phyloP scores from a whole-genome alignment of 371 early-diverging fungal species.

The Mucor indicus region DNA sequence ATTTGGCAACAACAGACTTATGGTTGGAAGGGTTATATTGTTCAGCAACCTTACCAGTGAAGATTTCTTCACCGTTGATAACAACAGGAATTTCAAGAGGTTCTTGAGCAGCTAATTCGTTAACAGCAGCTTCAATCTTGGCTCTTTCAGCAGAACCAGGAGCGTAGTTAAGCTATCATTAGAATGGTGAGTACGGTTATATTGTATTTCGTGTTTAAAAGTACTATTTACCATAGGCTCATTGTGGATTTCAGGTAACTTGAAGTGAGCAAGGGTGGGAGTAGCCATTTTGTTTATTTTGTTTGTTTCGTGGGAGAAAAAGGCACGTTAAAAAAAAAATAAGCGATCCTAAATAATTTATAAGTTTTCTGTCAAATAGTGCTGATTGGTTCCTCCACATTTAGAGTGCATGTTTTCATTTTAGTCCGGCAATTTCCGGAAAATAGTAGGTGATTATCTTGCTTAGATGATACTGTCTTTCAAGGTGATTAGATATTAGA shows the following conservation, averaged over 20 bases:
- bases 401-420: slow-evolving; percentile 1
- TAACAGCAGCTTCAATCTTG: slow-evolving; percentile 74
- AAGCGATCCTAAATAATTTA: neutral
- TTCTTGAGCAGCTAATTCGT: slow-evolving; percentile 67
- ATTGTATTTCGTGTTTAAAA: neutral
- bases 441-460: too few relatives aligned
- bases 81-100: slow-evolving; percentile 82
- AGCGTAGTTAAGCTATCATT: slow-evolving; percentile 64
- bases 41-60: slow-evolving; percentile 61
- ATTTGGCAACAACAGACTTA: slow-evolving; percentile 75
- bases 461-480: too few relatives aligned
- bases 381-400: slow-evolving; percentile 6
- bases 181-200: neutral
- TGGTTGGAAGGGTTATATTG: slow-evolving; percentile 89
- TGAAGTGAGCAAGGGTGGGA: slow-evolving; percentile 67
- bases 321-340: neutral
- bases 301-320: neutral
- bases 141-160: slow-evolving; percentile 80
- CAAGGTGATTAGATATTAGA: too few relatives aligned
- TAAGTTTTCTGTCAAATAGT: slow-evolving; percentile 5
- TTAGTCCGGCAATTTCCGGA: slow-evolving; percentile 16
- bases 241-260: slow-evolving; percentile 81
- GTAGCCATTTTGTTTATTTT: slow-evolving; percentile 25
- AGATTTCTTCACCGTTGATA: slow-evolving; percentile 83
- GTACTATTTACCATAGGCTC: slow-evolving; percentile 78